Evolutionary conservation across 306 rosid species (phyloP).

Genomic region (Cicer yamashitae): DNA sequence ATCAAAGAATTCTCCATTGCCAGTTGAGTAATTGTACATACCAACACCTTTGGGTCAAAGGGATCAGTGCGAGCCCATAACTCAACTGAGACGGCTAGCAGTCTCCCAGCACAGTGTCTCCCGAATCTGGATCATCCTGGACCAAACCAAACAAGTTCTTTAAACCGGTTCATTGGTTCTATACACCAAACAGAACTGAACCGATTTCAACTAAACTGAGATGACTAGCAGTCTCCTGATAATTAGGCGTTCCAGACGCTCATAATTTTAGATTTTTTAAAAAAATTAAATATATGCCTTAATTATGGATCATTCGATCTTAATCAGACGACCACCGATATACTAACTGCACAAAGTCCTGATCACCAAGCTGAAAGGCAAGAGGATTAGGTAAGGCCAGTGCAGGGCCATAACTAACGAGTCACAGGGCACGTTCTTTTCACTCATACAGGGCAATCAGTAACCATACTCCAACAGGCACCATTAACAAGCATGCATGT

Average conservation of each 20-base stretch:
- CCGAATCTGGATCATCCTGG: too few relatives aligned
- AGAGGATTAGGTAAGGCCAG: background rate
- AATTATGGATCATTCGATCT: too few relatives aligned
- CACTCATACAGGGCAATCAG: background rate
- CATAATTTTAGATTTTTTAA: too few relatives aligned
- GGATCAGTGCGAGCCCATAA: conserved; percentile 1
- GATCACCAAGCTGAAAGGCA: background rate
- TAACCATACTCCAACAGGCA: background rate
- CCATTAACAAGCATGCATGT: conserved; percentile 27
- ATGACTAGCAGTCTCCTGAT: too few relatives aligned
- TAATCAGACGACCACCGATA: too few relatives aligned
- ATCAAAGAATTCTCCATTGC: background rate
- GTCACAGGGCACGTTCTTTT: background rate
- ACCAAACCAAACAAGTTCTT: too few relatives aligned
- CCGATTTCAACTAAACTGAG: too few relatives aligned
- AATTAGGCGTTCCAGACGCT: too few relatives aligned
- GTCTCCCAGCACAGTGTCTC: background rate
- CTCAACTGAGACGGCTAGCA: background rate
- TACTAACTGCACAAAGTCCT: too few relatives aligned
- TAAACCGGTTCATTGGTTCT: too few relatives aligned
- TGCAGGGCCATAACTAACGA: background rate
- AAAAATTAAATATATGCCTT: too few relatives aligned
- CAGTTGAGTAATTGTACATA: conserved; percentile 1
- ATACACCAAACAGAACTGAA: too few relatives aligned
- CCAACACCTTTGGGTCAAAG: background rate